These are phyloP conservation scores for Nemania bipapillata DNA, from an alignment of 2,329 filamentous ascomycete genomes.

Conservation along the genomic window DNA sequence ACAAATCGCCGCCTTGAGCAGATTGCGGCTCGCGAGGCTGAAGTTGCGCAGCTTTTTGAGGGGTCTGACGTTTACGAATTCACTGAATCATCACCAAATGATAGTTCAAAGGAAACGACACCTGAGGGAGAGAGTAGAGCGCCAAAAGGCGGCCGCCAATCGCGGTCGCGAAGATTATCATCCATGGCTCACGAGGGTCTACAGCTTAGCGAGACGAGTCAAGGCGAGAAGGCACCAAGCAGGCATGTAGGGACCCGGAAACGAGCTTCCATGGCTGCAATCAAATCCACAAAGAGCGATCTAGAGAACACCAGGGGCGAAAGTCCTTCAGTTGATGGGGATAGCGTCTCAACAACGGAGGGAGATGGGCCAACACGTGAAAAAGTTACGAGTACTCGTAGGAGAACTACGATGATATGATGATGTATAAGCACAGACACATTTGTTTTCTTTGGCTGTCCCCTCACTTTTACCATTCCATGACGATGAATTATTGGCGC, in stretches of 20 bases:
- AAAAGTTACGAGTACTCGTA: slow-evolving; percentile 54
- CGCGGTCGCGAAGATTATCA: slow-evolving; percentile 55
- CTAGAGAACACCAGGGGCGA: slow-evolving; percentile 37
- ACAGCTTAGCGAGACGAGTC: slow-evolving; percentile 44
- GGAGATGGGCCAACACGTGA: slow-evolving; percentile 47
- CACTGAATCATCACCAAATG: slow-evolving; percentile 57
- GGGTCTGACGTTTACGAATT: slow-evolving; percentile 66
- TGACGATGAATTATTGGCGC: slow-evolving; percentile 30
- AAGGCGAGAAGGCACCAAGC: slow-evolving; percentile 39
- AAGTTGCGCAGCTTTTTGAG: slow-evolving; percentile 47
- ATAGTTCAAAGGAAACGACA: slow-evolving; percentile 41
- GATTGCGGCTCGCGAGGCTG: slow-evolving; percentile 47
- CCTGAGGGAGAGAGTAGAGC: slow-evolving; percentile 46
- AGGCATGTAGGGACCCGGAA: slow-evolving; percentile 51
- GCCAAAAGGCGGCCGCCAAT: slow-evolving; percentile 48
- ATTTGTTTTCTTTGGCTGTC: slow-evolving; percentile 1
- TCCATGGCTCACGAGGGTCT: slow-evolving; percentile 54
- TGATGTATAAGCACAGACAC: slow-evolving; percentile 4
- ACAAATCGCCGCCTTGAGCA: slow-evolving; percentile 46
- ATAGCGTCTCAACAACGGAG: slow-evolving; percentile 49
- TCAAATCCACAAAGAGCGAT: slow-evolving; percentile 51
- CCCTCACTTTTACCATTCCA: slow-evolving; percentile 19
- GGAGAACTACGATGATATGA: slow-evolving; percentile 71
- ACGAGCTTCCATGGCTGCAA: slow-evolving; percentile 57
- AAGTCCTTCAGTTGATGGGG: slow-evolving; percentile 46